Evolutionary conservation across 2,329 filamentous ascomycete genomes (phyloP).

Genomic region (Fusarium veterinarium): DNA sequence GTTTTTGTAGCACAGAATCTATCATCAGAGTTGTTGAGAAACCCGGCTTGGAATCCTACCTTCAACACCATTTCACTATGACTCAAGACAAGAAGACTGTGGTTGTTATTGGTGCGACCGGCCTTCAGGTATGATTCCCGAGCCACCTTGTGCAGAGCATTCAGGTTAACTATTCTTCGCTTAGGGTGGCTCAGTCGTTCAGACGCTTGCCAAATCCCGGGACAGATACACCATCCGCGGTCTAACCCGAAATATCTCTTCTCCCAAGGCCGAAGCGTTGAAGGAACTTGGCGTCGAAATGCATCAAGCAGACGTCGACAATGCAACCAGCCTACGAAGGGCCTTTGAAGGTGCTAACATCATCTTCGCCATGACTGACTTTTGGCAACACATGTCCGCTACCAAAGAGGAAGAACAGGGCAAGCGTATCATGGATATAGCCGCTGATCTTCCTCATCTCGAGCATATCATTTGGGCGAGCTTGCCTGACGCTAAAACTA

Average conservation of each 20-base stretch:
- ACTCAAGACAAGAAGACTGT: neutral
- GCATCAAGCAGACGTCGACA: neutral
- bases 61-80: neutral
- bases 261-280: neutral
- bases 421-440: slow-evolving; percentile 1
- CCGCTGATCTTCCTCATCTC: neutral
- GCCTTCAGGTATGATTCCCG: neutral
- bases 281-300: neutral
- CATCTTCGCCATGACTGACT: slow-evolving; percentile 15
- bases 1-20: fast-evolving
- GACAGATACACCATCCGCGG: neutral
- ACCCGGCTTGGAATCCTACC: fast-evolving
- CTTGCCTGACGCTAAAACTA: neutral
- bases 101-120: neutral
- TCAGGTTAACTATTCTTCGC: fast-evolving
- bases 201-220: neutral
- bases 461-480: neutral
- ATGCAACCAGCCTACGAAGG: neutral
- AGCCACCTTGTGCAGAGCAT: fast-evolving
- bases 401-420: neutral
- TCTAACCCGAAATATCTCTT: neutral
- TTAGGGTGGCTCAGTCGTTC: slow-evolving; percentile 1
- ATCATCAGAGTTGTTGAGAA: neutral
- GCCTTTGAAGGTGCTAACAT: neutral
- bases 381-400: slow-evolving; percentile 12